Base-by-base conservation (phyloP, 768 basidiomycete species). In the Phanerodontia chrysosporium region DNA sequence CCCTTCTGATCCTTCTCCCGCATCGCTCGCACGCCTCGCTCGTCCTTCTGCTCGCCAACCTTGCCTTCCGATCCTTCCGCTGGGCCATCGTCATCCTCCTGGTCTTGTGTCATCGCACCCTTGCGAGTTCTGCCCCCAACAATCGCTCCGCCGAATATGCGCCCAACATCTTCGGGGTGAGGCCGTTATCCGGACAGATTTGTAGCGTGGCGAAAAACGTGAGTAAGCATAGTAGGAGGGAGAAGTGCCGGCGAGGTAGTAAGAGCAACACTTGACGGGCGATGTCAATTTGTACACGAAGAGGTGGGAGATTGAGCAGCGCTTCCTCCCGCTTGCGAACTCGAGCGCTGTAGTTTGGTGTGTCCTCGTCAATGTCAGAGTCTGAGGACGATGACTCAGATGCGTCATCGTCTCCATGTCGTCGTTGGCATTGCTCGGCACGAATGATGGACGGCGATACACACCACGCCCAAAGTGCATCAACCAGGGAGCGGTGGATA, bases 251-350 rank as follows among this genome's bases (percentile, higher is more conserved):
- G 1, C 70, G 69, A 1, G 80, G 78, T 5, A 83, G 74, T 46
- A 84, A 74, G 7, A 78, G 78, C n/a, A 84, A 74, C 52, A 84
- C 66, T 63, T 78, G 70, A 57, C 79, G 79, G 14, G 81, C 80
- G 27, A 72, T 71, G 1, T 64, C 61, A 59, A 83, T 60, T 36
- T 74, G 74, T 22, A 57, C 51, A n/a, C 48, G 46, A 24, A 57
- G 42, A 16, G 60, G 49, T 9, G 60, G 60, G 4, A 61, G 42
- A 22, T 51, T 51, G 14, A 71, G 62, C 7, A 64, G 51, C 59
- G 75, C 78, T 25, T 73, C 58, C 49, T 65, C 59, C 46, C 28
- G 63, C 18, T 62, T 65, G 9, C 54, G 66, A 24, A 59, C 63
- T 25, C 63, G 62, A 14, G 66, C 69, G 18, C 60, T 66, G 59